phyloP scores from a whole-genome alignment of 768 basidiomycete genomes.

The Goffeauzyma gilvescens region DNA sequence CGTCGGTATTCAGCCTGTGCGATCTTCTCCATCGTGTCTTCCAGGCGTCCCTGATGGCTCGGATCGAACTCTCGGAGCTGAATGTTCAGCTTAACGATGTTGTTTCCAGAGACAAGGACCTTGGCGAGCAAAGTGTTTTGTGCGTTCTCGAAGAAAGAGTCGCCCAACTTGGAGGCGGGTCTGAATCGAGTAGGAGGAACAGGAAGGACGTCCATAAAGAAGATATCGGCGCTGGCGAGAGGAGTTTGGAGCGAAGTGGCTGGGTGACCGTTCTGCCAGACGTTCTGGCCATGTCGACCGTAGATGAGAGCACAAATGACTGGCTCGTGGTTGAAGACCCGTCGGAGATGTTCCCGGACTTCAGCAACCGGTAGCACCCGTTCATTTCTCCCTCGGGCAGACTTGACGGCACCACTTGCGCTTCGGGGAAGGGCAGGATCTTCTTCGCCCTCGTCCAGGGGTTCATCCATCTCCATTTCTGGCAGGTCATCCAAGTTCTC shows the following conservation, averaged over 20 bases:
- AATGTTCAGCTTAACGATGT: constrained; percentile 45
- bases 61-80: constrained; percentile 34
- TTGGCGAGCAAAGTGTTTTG: constrained; percentile 77
- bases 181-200: constrained; percentile 91
- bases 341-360: constrained; percentile 78
- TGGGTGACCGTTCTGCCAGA: constrained; percentile 3
- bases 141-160: constrained; percentile 82
- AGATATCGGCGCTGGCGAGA: constrained; percentile 63
- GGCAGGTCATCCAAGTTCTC: constrained; percentile 29
- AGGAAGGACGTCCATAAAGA: constrained; percentile 82
- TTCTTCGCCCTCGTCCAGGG: constrained; percentile 35
- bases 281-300: constrained; percentile 63
- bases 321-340: constrained; percentile 64
- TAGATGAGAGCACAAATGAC: constrained; percentile 73
- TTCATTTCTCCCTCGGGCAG: constrained; percentile 62
- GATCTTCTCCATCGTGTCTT: constrained; percentile 36
- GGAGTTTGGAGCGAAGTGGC: constrained; percentile 27
- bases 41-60: constrained; percentile 16
- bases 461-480: constrained; percentile 40
- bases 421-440: constrained; percentile 40
- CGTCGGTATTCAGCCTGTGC: constrained; percentile 38
- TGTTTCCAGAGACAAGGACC: constrained; percentile 61
- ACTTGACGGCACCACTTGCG: constrained; percentile 59
- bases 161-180: constrained; percentile 77
- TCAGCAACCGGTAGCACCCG: constrained; percentile 79